Percentiles rank a stretch among this genome's conserved stretches.
These are phyloP conservation scores for Komagataella ulmi DNA, from an alignment of 805 yeast species.

Conservation along the genomic window DNA sequence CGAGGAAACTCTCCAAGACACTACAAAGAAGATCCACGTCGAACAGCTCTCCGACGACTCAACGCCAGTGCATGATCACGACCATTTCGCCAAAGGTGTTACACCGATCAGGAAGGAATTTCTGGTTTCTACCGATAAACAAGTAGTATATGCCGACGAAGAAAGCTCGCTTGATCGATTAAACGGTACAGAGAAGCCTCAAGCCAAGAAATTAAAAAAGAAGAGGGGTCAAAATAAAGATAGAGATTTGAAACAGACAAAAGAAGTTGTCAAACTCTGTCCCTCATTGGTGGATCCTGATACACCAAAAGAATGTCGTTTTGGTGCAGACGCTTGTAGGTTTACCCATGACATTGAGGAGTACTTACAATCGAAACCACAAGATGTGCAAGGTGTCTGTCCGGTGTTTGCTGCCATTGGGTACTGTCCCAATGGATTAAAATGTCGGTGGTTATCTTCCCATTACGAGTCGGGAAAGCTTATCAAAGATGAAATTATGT, in stretches of 20 bases:
- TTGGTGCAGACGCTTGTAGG: slow-evolving; percentile 61
- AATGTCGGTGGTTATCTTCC: slow-evolving; percentile 79
- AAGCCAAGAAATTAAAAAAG: slow-evolving; percentile 24
- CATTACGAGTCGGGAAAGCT: slow-evolving; percentile 45
- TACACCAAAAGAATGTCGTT: slow-evolving; percentile 32
- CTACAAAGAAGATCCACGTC: slow-evolving; percentile 6
- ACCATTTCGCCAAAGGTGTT: slow-evolving; percentile 33
- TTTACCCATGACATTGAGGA: slow-evolving; percentile 60
- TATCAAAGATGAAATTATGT: slow-evolving; percentile 26
- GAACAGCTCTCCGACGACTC: not conserved
- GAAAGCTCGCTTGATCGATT: slow-evolving; percentile 28
- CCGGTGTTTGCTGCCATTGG: slow-evolving; percentile 80
- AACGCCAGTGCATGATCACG: not conserved
- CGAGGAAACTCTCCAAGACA: slow-evolving; percentile 11
- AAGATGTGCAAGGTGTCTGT: slow-evolving; percentile 65
- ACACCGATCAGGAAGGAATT: slow-evolving; percentile 71
- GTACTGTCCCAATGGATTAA: slow-evolving; percentile 82
- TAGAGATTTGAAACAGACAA: slow-evolving; percentile 59
- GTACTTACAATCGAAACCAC: slow-evolving; percentile 54
- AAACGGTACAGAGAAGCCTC: slow-evolving; percentile 24
- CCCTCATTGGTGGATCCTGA: slow-evolving; percentile 46
- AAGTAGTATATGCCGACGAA: slow-evolving; percentile 23
- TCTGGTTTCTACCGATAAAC: slow-evolving; percentile 22
- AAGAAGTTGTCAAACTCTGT: slow-evolving; percentile 56
- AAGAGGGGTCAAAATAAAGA: slow-evolving; percentile 71